Base-by-base conservation (phyloP, 179 eudicot genomes). In the Patellifolia procumbens region DNA sequence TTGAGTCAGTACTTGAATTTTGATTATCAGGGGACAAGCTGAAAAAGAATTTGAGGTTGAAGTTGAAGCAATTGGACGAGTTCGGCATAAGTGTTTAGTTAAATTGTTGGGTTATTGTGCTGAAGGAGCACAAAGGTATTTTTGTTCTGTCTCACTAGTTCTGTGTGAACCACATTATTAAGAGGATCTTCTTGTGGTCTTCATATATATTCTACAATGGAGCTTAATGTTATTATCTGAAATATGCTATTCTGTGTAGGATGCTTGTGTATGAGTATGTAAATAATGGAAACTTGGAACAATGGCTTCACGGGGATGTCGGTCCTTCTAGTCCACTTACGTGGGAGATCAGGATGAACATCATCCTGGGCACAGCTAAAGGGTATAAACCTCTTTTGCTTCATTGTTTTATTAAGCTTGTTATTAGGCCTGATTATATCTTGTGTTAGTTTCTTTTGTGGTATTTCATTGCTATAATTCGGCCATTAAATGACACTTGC, bases 231-330 rank as follows among this genome's bases (percentile, higher is more conserved):
- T 61, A 31, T 20, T 1, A 11, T 59, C 2, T 49, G 22, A 22
- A 58, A 32, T 48, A 2, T 77, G 8, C 49, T 31, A 32, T 32
- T 46, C 52, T 1, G 28, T 82, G 79, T 74, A 90, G 94, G 86
- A 86, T 90, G 86, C 94, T 90, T 65, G 94, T 90, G 26, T 90
- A 90, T 46, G 94, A 90, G 78, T 90, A 77, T 78, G 91, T 90
- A n/a, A 84, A 86, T 73, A 90, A 90, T 87, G 94, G 94, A 39
- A 90, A 90, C 79, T 85, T 90, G 74, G 94, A 90, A 76, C 94
- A 90, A 62, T 90, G 94, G 94, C 86, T 90, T 83, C 94, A 90
- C 76, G 94, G 94, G 49, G 91, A 90, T 76, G 91, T 90, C 29
- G 94, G 91, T 67, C 86, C 86, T 52, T 59, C 28, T 26, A 90